Evolutionary conservation across 1,284 basidiomycete genomes (phyloP).

Genomic region (Cryptococcus floricola): DNA sequence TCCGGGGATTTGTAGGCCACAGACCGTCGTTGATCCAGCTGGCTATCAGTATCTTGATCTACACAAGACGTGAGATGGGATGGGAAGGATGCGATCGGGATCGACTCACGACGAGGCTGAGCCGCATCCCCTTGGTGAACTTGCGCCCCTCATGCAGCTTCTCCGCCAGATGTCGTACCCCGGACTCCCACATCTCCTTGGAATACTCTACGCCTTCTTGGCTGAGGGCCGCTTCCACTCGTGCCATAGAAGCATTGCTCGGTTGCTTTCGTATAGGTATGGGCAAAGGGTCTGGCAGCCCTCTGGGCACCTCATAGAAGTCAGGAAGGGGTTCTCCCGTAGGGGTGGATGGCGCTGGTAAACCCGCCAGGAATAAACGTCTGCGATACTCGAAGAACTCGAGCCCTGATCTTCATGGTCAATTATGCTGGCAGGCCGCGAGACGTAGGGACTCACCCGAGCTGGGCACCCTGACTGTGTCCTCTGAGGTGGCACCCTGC

Average conservation of each 20-base stretch:
- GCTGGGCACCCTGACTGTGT: neutral
- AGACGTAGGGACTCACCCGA: neutral
- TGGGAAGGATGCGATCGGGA: neutral
- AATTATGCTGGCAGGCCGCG: neutral
- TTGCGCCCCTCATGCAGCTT: constrained; percentile 31
- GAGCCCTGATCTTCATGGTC: constrained; percentile 22
- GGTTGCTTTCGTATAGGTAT: neutral
- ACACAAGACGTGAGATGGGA: too few species aligned
- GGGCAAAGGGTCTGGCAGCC: constrained; percentile 7
- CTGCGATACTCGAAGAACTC: constrained; percentile 44
- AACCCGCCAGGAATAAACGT: constrained; percentile 35
- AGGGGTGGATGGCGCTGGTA: constrained; percentile 17
- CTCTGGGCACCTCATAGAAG: neutral
- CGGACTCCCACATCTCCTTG: constrained; percentile 37
- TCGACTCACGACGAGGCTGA: constrained; percentile 43
- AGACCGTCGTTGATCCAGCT: constrained; percentile 47
- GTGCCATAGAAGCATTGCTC: constrained; percentile 16
- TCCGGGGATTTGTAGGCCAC: constrained; percentile 41
- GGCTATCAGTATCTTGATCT: constrained; percentile 44
- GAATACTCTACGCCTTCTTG: constrained; percentile 34
- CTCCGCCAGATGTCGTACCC: constrained; percentile 31
- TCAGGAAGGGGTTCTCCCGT: constrained; percentile 11
- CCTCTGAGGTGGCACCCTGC: neutral
- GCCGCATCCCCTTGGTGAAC: constrained; percentile 32
- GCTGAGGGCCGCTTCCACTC: constrained; percentile 34